Conservation (phyloP, 1,284 basidiomycete genomes). For the Pseudomicrostroma phylloplanum region DNA sequence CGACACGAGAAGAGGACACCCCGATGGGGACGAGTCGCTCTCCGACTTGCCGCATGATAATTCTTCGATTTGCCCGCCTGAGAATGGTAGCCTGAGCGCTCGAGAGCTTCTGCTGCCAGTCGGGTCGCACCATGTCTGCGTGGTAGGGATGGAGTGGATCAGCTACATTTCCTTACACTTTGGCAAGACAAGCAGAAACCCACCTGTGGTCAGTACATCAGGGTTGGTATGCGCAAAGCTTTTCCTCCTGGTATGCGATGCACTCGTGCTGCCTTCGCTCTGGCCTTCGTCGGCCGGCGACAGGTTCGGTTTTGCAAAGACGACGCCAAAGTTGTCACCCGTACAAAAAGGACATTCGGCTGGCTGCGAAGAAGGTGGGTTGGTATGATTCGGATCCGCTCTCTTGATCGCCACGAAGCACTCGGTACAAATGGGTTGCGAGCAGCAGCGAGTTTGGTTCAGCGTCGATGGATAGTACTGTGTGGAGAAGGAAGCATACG, state of each 20-base stretch:
- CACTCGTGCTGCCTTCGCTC: neutral
- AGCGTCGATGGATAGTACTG: constrained; percentile 52
- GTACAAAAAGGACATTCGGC: constrained; percentile 95
- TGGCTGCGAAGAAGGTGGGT: constrained; percentile 38
- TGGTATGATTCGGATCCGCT: constrained; percentile 62
- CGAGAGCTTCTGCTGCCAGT: constrained; percentile 42
- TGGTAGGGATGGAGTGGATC: neutral
- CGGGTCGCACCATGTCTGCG: constrained; percentile 40
- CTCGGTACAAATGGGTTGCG: constrained; percentile 96
- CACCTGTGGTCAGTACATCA: constrained; percentile 35
- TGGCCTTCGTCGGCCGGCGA: constrained; percentile 11
- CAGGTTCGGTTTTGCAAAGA: constrained; percentile 70
- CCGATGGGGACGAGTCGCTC: constrained; percentile 94
- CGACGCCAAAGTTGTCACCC: constrained; percentile 88
- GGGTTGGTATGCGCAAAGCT: constrained; percentile 30
- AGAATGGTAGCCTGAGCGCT: constrained; percentile 37
- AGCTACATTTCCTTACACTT: neutral
- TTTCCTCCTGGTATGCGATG: constrained; percentile 20
- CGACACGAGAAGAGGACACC: constrained; percentile 62
- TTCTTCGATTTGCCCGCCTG: constrained; percentile 71
- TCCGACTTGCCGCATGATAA: constrained; percentile 97
- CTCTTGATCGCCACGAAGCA: constrained; percentile 99
- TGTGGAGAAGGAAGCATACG: neutral
- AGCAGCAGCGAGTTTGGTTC: constrained; percentile 92
- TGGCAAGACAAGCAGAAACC: neutral